Conservation (phyloP, 345 rosid genomes). For the Syzygium jambos region DNA sequence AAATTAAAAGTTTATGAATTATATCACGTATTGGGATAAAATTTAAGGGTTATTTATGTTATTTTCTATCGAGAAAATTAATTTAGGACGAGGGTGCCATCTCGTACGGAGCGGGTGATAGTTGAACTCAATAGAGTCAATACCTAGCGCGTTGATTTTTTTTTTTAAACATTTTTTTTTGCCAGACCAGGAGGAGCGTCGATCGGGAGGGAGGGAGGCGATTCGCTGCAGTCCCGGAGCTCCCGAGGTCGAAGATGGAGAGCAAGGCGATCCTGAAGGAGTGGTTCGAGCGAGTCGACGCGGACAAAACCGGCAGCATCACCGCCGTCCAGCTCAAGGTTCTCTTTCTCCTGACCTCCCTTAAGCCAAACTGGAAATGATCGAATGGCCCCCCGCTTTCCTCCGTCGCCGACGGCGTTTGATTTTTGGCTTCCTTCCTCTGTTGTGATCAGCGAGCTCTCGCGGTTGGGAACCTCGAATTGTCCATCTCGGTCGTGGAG, state of each 20-base stretch:
- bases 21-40: no score
- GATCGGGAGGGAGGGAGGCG: background rate
- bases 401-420: background rate
- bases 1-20: no score
- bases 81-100: background rate
- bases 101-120: background rate
- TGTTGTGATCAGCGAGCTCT: conserved; percentile 35
- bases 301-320: conserved; percentile 51
- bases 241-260: conserved; percentile 19
- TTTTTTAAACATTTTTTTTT: background rate
- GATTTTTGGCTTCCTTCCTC: background rate
- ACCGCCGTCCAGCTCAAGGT: conserved; percentile 60
- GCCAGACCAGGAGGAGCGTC: background rate
- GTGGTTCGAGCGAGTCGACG: conserved; percentile 72
- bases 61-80: no score
- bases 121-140: no score
- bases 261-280: conserved; percentile 38
- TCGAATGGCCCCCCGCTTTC: background rate
- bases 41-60: no score
- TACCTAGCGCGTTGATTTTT: background rate
- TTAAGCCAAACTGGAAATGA: no score
- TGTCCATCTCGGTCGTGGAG: conserved; percentile 47
- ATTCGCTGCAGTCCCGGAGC: background rate
- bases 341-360: background rate
- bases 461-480: conserved; percentile 48